Base-by-base conservation (phyloP, 306 rosid species). In the Oemleria cerasiformis region DNA sequence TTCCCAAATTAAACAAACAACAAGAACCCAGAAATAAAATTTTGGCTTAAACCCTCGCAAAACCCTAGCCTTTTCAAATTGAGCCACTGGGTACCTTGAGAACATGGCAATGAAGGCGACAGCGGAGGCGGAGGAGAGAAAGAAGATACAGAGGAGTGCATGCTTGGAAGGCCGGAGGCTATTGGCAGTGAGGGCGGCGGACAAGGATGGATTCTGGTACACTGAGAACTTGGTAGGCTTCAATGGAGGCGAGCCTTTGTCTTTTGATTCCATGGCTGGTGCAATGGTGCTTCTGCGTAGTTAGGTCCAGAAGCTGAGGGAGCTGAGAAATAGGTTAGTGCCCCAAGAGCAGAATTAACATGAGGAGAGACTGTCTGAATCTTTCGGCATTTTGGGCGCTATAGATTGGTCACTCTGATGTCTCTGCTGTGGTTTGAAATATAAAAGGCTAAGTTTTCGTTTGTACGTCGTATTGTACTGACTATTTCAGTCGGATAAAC, bases 111-210 rank as follows among this genome's bases (percentile, higher is more conserved):
- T 82, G 76, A 91, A 80, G 68, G 85, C 84, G 70, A 86, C 76
- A 56, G 92, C 85, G 34, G 96, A 83, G 61, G 82, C 86, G 45
- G 88, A 81, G 76, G 88, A 86, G 87, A 91, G 79, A 38, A 80
- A 89, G 74, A 85, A 61, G 81, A 81, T 72, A 70, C 81, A 82
- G 44, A 89, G 71, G 79, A 88, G 67, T 11, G 91, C 75, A 78
- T 76, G 78, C 38, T 80, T 86, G 30, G 96, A 82, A 79, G 97
- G 97, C 12, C 78, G 96, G 58, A 91, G 73, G 65, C 99, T 91
- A 65, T 71, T 86, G 77, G 95, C 81, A 34, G 96, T 94, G 54
- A 94, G 92, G 16, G 87, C 92, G 4, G 95, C 88, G 6, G 97
- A 94, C 12, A 91, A 75, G 4, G 89, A 60, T 70, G 90, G 88